A percentile compares a stretch with the other conserved stretches of the same genome.
Conservation (phyloP, 306 rosid species). For the Rubus parviflorus region DNA sequence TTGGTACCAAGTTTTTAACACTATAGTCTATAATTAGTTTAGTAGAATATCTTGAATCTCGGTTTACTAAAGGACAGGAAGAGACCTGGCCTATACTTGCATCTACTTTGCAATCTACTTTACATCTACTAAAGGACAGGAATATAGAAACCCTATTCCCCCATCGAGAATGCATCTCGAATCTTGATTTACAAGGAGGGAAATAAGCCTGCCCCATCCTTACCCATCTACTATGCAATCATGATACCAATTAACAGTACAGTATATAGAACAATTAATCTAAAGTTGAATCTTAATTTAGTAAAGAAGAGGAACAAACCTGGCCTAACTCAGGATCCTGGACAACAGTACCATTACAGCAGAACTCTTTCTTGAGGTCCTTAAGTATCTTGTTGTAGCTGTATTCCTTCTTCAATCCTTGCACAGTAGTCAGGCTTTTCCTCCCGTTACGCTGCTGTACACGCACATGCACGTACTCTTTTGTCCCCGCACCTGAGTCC, state of each 20-base stretch:
- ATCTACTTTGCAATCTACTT: no score
- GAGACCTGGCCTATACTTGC: not conserved
- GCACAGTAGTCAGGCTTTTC: conserved; percentile 49
- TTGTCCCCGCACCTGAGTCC: conserved; percentile 52
- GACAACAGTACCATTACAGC: conserved; percentile 55
- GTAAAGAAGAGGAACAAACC: conserved; percentile 18
- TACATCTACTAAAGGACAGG: not conserved
- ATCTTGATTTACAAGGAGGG: no score
- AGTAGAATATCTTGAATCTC: not conserved
- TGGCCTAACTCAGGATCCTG: conserved; percentile 57
- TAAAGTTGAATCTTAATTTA: not conserved
- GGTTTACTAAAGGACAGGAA: not conserved
- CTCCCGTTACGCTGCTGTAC: conserved; percentile 51
- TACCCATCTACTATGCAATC: not conserved
- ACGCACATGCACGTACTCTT: conserved; percentile 51
- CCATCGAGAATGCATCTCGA: no score
- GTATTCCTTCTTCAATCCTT: conserved; percentile 53
- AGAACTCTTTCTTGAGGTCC: conserved; percentile 53
- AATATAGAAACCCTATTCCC: not conserved
- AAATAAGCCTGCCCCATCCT: no score
- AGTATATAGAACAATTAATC: not conserved
- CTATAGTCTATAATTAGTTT: no score
- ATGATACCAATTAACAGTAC: not conserved
- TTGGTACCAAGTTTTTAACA: not conserved
- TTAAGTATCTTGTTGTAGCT: conserved; percentile 54